A percentile compares a stretch with the other conserved stretches of the same genome.
Conservation (phyloP, 176 grass and related monocot species). For the Rhynchospora pubera region DNA sequence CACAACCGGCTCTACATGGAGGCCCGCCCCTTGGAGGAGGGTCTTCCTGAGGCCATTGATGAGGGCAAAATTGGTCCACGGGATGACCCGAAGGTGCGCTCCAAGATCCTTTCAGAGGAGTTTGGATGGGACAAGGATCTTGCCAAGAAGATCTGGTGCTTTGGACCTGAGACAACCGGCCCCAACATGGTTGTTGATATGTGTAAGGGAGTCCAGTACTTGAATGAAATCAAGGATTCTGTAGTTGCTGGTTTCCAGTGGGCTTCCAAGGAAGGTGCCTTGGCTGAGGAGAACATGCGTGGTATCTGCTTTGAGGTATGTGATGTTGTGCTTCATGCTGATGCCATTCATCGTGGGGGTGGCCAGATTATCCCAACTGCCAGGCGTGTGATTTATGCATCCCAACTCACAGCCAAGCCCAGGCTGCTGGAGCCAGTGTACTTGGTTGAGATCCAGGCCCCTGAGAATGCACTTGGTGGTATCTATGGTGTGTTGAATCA, state of each 20-base stretch:
- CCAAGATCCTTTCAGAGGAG: constrained; percentile 21
- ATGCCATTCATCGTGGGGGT: constrained; percentile 69
- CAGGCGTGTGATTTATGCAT: constrained; percentile 50
- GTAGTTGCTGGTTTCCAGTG: constrained; percentile 37
- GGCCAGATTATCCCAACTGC: constrained; percentile 65
- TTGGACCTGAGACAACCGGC: constrained; percentile 10
- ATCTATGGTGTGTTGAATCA: constrained; percentile 67
- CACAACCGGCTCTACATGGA: background rate
- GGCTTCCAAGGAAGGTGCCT: constrained; percentile 37
- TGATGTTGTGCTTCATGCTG: constrained; percentile 72
- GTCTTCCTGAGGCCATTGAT: constrained; percentile 11
- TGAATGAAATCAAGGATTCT: constrained; percentile 39
- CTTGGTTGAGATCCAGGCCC: constrained; percentile 62
- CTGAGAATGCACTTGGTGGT: constrained; percentile 56
- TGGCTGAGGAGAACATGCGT: constrained; percentile 65
- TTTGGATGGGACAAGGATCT: constrained; percentile 18
- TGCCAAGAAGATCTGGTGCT: constrained; percentile 25
- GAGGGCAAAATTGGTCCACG: background rate
- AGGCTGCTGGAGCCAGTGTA: constrained; percentile 54
- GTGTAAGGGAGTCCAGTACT: constrained; percentile 43
- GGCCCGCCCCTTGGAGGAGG: background rate
- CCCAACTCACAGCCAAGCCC: constrained; percentile 61
- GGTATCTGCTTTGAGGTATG: constrained; percentile 37
- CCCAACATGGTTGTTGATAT: constrained; percentile 41
- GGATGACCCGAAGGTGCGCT: constrained; percentile 1